A percentile compares a stretch with the other conserved stretches of the same genome.
These are phyloP conservation scores for Sistotremastrum niveocremeum DNA, from an alignment of 768 basidiomycete species.

Conservation along the genomic window DNA sequence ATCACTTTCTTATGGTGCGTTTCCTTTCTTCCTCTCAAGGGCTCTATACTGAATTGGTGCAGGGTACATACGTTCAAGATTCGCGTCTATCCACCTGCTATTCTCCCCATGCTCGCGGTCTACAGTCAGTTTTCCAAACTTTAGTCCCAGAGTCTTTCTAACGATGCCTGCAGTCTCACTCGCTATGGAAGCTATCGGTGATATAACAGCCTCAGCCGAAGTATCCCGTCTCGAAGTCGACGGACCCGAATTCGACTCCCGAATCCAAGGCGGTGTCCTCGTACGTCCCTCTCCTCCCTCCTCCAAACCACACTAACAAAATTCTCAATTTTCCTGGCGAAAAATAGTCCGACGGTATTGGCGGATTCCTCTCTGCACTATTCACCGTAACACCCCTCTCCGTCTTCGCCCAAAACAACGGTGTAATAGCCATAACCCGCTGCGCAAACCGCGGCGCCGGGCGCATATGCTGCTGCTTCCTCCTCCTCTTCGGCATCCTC, in stretches of 20 bases:
- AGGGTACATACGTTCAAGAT: slow-evolving; percentile 73
- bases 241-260: slow-evolving; percentile 64
- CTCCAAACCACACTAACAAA: no score
- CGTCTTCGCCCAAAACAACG: slow-evolving; percentile 70
- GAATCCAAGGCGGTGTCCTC: slow-evolving; percentile 74
- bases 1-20: slow-evolving; percentile 71
- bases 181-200: slow-evolving; percentile 78
- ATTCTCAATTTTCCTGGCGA: no score
- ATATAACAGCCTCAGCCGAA: slow-evolving; percentile 73
- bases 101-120: slow-evolving; percentile 48
- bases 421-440: slow-evolving; percentile 71
- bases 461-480: slow-evolving; percentile 65
- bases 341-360: slow-evolving; percentile 74
- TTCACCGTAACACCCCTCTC: slow-evolving; percentile 75
- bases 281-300: no score
- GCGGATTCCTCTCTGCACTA: slow-evolving; percentile 65
- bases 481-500: slow-evolving; percentile 67
- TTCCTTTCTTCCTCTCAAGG: background rate
- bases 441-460: slow-evolving; percentile 74
- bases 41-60: background rate
- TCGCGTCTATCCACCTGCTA: slow-evolving; percentile 56
- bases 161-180: slow-evolving; percentile 52
- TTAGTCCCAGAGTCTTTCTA: no score
- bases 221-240: slow-evolving; percentile 63
- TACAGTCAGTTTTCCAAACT: slow-evolving; percentile 30